Evolutionary conservation across 1,284 basidiomycete species (phyloP).

Genomic region (Kalmanozyma brasiliensis): DNA sequence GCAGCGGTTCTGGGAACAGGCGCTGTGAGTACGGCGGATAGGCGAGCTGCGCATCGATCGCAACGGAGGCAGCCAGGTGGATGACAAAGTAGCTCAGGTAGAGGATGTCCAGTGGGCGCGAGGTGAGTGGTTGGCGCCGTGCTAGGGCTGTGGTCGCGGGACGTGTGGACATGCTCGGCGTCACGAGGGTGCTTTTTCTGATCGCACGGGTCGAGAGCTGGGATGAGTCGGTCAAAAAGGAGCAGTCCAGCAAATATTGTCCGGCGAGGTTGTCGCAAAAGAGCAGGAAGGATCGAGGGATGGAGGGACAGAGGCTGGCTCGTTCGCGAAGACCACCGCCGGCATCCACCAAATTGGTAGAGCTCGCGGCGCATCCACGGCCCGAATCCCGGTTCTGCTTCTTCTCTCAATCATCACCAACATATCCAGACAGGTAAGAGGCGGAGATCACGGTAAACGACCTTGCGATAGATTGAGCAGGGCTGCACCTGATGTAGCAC

Average conservation of each 20-base stretch:
- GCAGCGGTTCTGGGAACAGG: conserved; percentile 38
- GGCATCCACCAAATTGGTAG: not conserved
- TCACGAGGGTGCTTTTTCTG: too few relatives aligned
- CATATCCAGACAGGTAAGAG: too few relatives aligned
- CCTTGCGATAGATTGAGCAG: too few relatives aligned
- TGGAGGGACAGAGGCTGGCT: not conserved
- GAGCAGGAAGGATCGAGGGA: not conserved
- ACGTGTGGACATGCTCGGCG: too few relatives aligned
- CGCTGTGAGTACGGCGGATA: conserved; percentile 42
- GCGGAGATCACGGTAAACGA: too few relatives aligned
- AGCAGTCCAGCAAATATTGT: too few relatives aligned
- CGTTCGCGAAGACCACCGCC: not conserved
- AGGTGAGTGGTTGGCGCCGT: conserved; percentile 4
- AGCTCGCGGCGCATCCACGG: not conserved
- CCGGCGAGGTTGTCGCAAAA: too few relatives aligned
- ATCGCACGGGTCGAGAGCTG: too few relatives aligned
- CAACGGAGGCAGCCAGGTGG: conserved; percentile 46
- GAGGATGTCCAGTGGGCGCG: conserved; percentile 38
- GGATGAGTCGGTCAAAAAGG: too few relatives aligned
- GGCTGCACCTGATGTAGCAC: too few relatives aligned
- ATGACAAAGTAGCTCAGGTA: conserved; percentile 52
- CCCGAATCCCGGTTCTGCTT: too few relatives aligned
- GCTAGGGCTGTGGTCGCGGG: not conserved
- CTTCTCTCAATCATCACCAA: too few relatives aligned
- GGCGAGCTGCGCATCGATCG: conserved; percentile 50